phyloP scores from a whole-genome alignment of 1,284 basidiomycete genomes.

The Trichosporon sp. region DNA sequence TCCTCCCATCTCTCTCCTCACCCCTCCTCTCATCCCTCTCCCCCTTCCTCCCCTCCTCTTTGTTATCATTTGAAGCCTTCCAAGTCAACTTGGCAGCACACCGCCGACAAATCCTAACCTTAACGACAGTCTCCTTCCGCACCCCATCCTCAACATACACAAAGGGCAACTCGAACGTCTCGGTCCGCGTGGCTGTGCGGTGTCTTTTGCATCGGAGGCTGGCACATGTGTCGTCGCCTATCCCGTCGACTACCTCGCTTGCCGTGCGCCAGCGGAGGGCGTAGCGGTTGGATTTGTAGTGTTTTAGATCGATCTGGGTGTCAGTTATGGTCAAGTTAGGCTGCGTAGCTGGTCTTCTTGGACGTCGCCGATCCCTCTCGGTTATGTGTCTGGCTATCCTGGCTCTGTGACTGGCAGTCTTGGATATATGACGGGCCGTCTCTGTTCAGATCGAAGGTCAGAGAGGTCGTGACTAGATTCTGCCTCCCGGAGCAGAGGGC shows the following conservation, averaged over 20 bases:
- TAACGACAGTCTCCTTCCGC: constrained; percentile 73
- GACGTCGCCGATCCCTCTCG: no score
- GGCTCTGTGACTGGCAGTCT: no score
- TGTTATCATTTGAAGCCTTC: no score
- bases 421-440: no score
- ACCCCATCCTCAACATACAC: constrained; percentile 72
- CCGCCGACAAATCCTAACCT: constrained; percentile 71
- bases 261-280: constrained; percentile 88
- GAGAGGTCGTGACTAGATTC: no score
- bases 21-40: background rate
- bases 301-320: constrained; percentile 74
- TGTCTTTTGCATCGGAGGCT: constrained; percentile 76
- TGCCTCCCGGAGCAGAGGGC: no score
- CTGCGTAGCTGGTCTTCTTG: background rate
- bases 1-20: background rate
- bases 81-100: constrained; percentile 79
- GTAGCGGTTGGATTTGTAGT: constrained; percentile 88
- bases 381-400: no score
- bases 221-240: constrained; percentile 78
- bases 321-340: background rate
- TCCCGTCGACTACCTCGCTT: constrained; percentile 72
- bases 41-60: no score
- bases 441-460: no score
- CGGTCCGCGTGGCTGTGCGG: constrained; percentile 31
- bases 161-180: constrained; percentile 72